These are phyloP conservation scores for Pisolithus tinctorius DNA, from an alignment of 768 basidiomycete species.

Conservation along the genomic window DNA sequence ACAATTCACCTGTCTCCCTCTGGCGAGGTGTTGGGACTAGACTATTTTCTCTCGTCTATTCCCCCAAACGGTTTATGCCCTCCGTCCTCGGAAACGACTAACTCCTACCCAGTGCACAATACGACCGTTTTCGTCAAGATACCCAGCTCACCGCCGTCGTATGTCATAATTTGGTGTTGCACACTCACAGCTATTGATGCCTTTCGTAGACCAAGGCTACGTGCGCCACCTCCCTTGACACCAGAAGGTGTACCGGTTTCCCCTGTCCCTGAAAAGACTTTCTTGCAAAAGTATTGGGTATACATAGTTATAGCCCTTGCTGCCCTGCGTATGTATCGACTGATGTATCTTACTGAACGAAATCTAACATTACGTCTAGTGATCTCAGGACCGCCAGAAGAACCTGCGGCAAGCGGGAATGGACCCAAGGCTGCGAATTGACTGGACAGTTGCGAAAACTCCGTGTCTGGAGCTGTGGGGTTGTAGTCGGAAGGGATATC, in stretches of 20 bases:
- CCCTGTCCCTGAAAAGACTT: constrained; percentile 63
- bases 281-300: constrained; percentile 89
- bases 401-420: constrained; percentile 12
- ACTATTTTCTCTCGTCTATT: constrained; percentile 65
- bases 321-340: constrained; percentile 45
- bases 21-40: constrained; percentile 53
- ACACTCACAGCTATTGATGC: constrained; percentile 1
- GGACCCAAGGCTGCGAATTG: constrained; percentile 21
- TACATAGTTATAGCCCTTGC: constrained; percentile 59
- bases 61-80: constrained; percentile 69
- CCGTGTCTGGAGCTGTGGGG: not conserved
- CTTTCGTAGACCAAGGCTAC: constrained; percentile 54
- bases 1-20: constrained; percentile 45
- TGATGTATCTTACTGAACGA: not conserved
- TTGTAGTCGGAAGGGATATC: not conserved
- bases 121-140: constrained; percentile 51
- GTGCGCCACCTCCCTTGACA: constrained; percentile 59
- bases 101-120: constrained; percentile 27
- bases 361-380: constrained; percentile 10
- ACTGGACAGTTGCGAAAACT: not conserved
- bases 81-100: constrained; percentile 12
- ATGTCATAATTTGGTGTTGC: constrained; percentile 19
- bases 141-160: constrained; percentile 53
- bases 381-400: constrained; percentile 25
- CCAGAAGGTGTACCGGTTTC: constrained; percentile 57